Evolutionary conservation across 345 rosid species (phyloP), one percentile per base, ranked within the genome.

Genomic region (Brassica napus): DNA sequence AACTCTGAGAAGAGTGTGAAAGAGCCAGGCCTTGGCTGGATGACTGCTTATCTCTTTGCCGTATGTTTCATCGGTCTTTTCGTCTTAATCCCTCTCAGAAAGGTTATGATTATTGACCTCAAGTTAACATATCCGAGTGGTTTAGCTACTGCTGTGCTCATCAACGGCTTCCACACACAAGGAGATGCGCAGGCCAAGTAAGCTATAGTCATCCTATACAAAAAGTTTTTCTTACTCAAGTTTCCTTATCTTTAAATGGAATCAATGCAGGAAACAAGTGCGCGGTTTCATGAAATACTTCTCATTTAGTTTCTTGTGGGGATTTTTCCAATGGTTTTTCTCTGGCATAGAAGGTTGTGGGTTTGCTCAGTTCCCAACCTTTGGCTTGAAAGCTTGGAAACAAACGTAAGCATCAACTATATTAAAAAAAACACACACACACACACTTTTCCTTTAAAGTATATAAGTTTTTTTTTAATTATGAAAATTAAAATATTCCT

Each of bases 51-150:
- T 83, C 95, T 94, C 67, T 92, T 87, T 62, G 81, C 84, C 10
- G 97, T 91, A 66, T 94, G 98, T 86, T 94, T 91, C 86, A 90
- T 94, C 30, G 97, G 98, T 37, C 95, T 94, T 68, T 94, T 92
- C 60, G 98, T 90, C 68, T 79, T 94, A 69, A 92, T 94, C 77
- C 98, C 98, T 71, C 94, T 94, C 58, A 82, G 98, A 69, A 94
- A 94, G 91, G 78, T 92, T 65, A 78, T 94, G 97, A 91, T 94
- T 73, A 84, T 94, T 35, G 98, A 94, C 82, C 90, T 92, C 63
- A 84, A 90, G 63, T 74, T 94, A 75, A 85, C 97, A 44, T 94
- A 91, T 76, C 98, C 98, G 15, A 94, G 87, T 77, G 98, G 98
- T 61, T 23, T 92, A 82, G 98, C 98, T 42, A 94, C 98, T 34